Percentiles rank a stretch among this genome's conserved stretches.
These are phyloP conservation scores for Chaetothyriales sp. DNA, from an alignment of 2,329 filamentous ascomycete species.

Conservation along the genomic window DNA sequence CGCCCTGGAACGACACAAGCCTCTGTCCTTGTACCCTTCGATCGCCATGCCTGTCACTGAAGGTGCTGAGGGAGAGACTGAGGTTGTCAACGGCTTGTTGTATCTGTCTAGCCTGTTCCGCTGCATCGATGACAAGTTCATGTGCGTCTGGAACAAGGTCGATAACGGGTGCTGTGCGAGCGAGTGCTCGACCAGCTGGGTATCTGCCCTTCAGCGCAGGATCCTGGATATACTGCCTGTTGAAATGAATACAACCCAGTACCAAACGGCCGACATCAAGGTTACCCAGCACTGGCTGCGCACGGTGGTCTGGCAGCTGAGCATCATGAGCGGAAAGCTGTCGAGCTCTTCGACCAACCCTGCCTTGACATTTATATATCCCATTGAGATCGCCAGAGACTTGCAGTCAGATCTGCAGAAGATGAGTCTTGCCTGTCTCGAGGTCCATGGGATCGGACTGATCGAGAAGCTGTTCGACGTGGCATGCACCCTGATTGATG, in stretches of 20 bases:
- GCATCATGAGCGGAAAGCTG: conserved; percentile 51
- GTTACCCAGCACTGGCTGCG: conserved; percentile 56
- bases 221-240: conserved; percentile 11
- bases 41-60: conserved; percentile 43
- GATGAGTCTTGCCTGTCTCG: conserved; percentile 57
- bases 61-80: conserved; percentile 43
- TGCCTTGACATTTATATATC: conserved; percentile 48
- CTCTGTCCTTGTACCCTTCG: conserved; percentile 49
- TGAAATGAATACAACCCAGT: conserved; percentile 13
- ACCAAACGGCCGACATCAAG: conserved; percentile 23
- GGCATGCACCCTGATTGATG: conserved; percentile 56
- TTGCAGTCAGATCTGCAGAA: conserved; percentile 51
- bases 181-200: conserved; percentile 42
- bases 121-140: conserved; percentile 50
- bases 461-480: conserved; percentile 71
- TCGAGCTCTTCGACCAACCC: conserved; percentile 44
- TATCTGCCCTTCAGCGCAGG: conserved; percentile 47
- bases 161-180: conserved; percentile 21
- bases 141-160: conserved; percentile 52
- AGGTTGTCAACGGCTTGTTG: conserved; percentile 42
- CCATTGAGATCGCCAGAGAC: conserved; percentile 47
- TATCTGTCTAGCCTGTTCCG: conserved; percentile 48
- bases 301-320: conserved; percentile 58
- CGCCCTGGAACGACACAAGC: conserved; percentile 50
- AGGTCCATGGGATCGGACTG: conserved; percentile 60